Conservation (phyloP, 768 basidiomycete genomes). For the Tylopilus intermedius region DNA sequence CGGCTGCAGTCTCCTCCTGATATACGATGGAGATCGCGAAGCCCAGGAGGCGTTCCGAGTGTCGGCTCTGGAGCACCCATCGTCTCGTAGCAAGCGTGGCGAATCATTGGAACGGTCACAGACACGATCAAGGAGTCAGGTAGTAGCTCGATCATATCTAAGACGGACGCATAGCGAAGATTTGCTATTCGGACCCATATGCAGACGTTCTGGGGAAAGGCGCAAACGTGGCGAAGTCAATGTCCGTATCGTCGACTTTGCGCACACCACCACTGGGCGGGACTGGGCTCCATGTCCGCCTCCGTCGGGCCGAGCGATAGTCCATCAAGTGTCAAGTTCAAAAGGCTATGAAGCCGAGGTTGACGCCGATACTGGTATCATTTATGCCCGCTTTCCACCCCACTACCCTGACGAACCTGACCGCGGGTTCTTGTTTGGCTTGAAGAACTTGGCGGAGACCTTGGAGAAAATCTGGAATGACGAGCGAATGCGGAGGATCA, state of each 20-base stretch:
- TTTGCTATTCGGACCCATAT: constrained; percentile 60
- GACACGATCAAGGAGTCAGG: constrained; percentile 37
- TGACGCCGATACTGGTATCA: constrained; percentile 75
- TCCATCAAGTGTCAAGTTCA: constrained; percentile 48
- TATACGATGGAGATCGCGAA: constrained; percentile 94
- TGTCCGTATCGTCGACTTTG: constrained; percentile 97
- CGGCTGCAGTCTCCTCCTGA: constrained; percentile 92
- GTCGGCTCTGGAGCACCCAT: constrained; percentile 59
- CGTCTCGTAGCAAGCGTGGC: constrained; percentile 64
- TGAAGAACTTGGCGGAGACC: constrained; percentile 73
- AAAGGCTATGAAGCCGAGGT: constrained; percentile 80
- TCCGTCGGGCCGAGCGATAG: constrained; percentile 34
- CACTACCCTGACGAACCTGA: constrained; percentile 87
- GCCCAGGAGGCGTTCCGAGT: constrained; percentile 71
- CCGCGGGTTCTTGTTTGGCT: constrained; percentile 87
- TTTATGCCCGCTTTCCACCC: constrained; percentile 92
- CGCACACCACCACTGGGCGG: constrained; percentile 92
- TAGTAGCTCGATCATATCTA: constrained; percentile 42
- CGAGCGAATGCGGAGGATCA: constrained; percentile 68
- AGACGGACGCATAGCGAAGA: constrained; percentile 81
- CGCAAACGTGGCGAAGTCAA: constrained; percentile 87
- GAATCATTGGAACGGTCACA: constrained; percentile 67
- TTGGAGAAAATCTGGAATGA: constrained; percentile 85
- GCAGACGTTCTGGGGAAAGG: constrained; percentile 57
- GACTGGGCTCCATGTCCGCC: constrained; percentile 77